Evolutionary conservation across 2,329 filamentous ascomycete genomes (phyloP), one percentile per base, ranked within the genome.

Genomic region (Knufia petricola): DNA sequence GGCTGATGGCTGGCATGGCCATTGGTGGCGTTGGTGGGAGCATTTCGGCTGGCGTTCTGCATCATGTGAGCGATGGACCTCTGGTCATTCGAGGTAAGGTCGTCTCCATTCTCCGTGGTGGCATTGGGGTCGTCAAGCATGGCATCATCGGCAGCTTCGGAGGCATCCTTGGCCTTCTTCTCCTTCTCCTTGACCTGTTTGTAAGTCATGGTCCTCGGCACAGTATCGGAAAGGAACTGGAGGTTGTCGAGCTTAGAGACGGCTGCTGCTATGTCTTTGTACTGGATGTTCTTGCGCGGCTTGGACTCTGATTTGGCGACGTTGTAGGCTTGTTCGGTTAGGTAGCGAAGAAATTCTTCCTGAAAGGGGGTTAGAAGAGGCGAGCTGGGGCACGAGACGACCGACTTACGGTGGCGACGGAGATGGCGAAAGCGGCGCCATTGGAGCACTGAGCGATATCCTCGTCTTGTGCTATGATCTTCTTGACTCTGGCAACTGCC

Each of bases 301-400:
- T 96, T 96, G 59, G 84, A 79, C 68, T 96, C 92, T 1, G 88
- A 78, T 63, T 92, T 94, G 59, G 89, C 85, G 60, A 94, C 85
- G 60, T 85, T 89, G 64, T 94, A 82, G 21, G 84, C 83, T 64
- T 94, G 85, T 54, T 84, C 78, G 17, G 89, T 82, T 21, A 98
- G 78, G 65, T 96, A 85, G 65, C 95, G 87, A 57, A 98, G 83
- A 70, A 98, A 96, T 76, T 95, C 82, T 69, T 98, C 92, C 84
- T 89, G 32, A 26, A 9, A 32, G n/a, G 10, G 6, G 36, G 12
- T 38, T 23, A 48, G 31, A n/a, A 4, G 15, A n/a, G 32, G 24
- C 19, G 41, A 21, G 37, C 21, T 20, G 12, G 12, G 12, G 34
- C 17, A 21, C n/a, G 21, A 19, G 36, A 36, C 37, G 15, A 12